Conservation (phyloP, 768 basidiomycete species). For the Kwoniella pini region DNA sequence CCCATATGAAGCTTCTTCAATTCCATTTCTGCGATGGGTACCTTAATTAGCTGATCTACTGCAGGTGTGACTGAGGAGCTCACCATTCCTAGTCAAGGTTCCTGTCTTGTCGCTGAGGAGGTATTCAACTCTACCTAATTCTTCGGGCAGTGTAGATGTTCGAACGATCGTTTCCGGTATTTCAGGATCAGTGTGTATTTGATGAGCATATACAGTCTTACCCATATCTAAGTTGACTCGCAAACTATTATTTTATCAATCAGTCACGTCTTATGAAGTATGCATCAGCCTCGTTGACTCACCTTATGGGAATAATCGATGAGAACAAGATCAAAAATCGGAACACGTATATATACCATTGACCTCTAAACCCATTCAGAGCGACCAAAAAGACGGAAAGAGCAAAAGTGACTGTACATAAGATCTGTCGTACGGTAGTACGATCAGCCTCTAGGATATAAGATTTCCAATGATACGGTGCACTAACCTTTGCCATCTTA, state of each 20-base stretch:
- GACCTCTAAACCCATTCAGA: conserved; percentile 90
- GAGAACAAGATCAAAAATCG: conserved; percentile 97
- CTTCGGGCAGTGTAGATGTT: conserved; percentile 96
- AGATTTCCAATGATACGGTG: not conserved
- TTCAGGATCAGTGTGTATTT: conserved; percentile 89
- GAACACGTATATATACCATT: conserved; percentile 95
- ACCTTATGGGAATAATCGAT: conserved; percentile 99
- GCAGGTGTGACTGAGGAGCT: too few species aligned
- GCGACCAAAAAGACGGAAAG: conserved; percentile 90
- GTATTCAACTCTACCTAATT: conserved; percentile 92
- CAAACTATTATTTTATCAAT: conserved; percentile 61
- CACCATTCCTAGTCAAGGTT: conserved; percentile 95
- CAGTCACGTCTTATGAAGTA: too few species aligned
- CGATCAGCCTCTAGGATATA: not conserved
- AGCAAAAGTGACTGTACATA: conserved; percentile 90
- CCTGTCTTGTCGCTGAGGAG: conserved; percentile 97
- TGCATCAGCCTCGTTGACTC: conserved; percentile 38
- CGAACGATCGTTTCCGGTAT: conserved; percentile 95
- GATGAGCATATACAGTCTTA: conserved; percentile 94
- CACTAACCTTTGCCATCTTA: conserved; percentile 79
- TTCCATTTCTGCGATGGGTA: conserved; percentile 94
- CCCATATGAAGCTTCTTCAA: conserved; percentile 99
- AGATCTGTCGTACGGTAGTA: conserved; percentile 63
- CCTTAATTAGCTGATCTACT: too few species aligned
- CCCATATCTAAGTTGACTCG: conserved; percentile 99